A percentile compares a stretch with the other conserved stretches of the same genome.
phyloP scores from a whole-genome alignment of 2,329 filamentous ascomycete species.

The Diaporthe caulivora region DNA sequence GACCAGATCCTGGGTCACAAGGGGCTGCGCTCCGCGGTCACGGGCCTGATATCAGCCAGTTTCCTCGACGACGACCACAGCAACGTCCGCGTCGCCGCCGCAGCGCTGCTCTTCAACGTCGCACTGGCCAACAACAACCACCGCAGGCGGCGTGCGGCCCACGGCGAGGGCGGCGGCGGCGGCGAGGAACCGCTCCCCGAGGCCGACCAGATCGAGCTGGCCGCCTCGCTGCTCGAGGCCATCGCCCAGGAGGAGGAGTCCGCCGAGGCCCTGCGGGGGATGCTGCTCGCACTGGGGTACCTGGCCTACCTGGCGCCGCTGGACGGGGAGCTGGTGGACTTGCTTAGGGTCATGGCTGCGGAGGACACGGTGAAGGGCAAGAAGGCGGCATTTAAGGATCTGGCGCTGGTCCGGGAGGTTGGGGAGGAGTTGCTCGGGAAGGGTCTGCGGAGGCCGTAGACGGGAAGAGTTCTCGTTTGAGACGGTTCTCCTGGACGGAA shows the following conservation, averaged over 20 bases:
- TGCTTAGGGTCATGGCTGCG: constrained; percentile 84
- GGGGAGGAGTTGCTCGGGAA: constrained; percentile 64
- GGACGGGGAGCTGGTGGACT: constrained; percentile 81
- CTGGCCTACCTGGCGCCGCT: constrained; percentile 78
- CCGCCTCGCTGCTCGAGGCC: constrained; percentile 84
- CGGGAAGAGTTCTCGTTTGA: not conserved
- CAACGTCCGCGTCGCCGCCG: constrained; percentile 83
- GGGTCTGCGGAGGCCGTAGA: constrained; percentile 55
- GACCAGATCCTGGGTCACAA: constrained; percentile 69
- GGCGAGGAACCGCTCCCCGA: constrained; percentile 67
- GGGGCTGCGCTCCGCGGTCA: constrained; percentile 68
- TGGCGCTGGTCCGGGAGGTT: constrained; percentile 69
- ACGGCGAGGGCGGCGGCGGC: constrained; percentile 61
- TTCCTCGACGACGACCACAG: constrained; percentile 82
- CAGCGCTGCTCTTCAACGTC: constrained; percentile 87
- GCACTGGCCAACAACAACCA: constrained; percentile 80
- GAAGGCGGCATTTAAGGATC: constrained; percentile 66
- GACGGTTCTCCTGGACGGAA: not conserved
- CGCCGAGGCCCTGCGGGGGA: constrained; percentile 79
- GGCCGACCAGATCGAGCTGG: constrained; percentile 82
- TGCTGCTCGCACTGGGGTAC: constrained; percentile 81
- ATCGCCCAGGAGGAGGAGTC: constrained; percentile 71
- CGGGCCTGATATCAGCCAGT: constrained; percentile 79
- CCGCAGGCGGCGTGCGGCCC: constrained; percentile 69
- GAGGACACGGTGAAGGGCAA: constrained; percentile 72